Evolutionary conservation across 108 stramenopile species (phyloP).

Genomic region (Cyclotella kingstonii): DNA sequence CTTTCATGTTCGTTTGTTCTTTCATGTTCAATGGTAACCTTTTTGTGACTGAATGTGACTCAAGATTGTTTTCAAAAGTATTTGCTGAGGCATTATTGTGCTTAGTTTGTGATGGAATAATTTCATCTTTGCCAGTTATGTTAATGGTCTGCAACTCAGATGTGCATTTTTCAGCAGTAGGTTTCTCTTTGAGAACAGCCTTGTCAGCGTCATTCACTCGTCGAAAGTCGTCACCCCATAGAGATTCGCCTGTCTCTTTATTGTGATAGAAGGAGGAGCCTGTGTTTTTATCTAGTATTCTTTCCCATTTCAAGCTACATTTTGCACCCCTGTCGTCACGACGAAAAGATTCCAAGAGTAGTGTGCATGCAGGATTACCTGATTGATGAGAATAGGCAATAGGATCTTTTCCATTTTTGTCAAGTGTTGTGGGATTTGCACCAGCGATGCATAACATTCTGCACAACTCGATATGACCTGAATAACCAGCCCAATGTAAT

Average conservation of each 20-base stretch:
- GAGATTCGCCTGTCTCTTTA: slow-evolving; percentile 38
- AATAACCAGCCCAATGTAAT: slow-evolving; percentile 49
- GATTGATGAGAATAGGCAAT: slow-evolving; percentile 42
- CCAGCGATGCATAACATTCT: slow-evolving; percentile 45
- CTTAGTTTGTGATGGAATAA: too few species aligned
- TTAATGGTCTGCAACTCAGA: too few species aligned
- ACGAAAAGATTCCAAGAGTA: slow-evolving; percentile 21
- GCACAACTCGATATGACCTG: slow-evolving; percentile 41
- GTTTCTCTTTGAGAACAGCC: not conserved
- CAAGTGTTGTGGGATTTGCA: slow-evolving; percentile 36
- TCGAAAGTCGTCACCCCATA: slow-evolving; percentile 48
- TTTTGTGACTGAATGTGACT: too few species aligned
- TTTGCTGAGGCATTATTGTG: too few species aligned
- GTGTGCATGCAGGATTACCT: slow-evolving; percentile 29
- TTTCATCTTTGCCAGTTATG: too few species aligned
- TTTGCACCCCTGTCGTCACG: not conserved
- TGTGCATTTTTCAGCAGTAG: slow-evolving; percentile 1
- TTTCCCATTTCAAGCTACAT: slow-evolving; percentile 28
- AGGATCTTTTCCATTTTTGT: slow-evolving; percentile 47
- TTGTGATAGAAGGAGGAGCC: slow-evolving; percentile 47
- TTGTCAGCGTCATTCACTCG: not conserved
- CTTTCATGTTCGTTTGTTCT: too few species aligned
- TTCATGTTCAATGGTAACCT: too few species aligned
- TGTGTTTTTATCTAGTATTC: slow-evolving; percentile 36
- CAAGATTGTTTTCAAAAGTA: too few species aligned